Base-by-base conservation (phyloP, 257 asterid species). In the Dorcoceras hygrometricum region DNA sequence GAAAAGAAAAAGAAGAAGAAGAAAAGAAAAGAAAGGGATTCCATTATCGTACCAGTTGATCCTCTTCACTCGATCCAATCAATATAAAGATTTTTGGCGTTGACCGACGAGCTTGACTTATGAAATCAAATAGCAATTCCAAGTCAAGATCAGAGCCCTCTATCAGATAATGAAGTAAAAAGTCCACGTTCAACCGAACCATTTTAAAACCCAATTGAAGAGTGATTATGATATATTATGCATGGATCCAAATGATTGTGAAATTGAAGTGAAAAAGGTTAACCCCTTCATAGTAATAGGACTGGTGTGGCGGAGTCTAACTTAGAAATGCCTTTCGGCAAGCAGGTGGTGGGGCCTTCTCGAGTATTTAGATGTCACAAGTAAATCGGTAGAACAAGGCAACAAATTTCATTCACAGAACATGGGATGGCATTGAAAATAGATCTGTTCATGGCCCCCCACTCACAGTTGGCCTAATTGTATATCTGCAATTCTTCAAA, bases 361-460 rank as follows among this genome's bases (percentile, higher is more conserved):
- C 36, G 23, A 27, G 67, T 62, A 51, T 69, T 54, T 66, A 62
- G 67, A 76, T 80, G 77, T 77, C 69, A 31, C 58, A 60, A n/a
- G n/a, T n/a, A n/a, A 34, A 59, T 9, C 57, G 46, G 46, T 39
- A 39, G n/a, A 3, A 43, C 8, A 16, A 14, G 75, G 79, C 80
- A 79, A 74, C 79, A 78, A 80, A 77, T 81, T 81, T 76, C 83
- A 69, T 66, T 81, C 95, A 85, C 89, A 87, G 95, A 87, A 87
- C 91, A 83, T 87, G 95, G 82, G 82, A 70, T 74, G 81, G 75
- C 79, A 76, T 76, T 79, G 66, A 62, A 78, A 59, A 48, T 12
- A 57, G 73, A 63, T 66, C 77, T 53, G 71, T 63, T 23, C 66
- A 63, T 59, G 86, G 80, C 77, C 84, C 86, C 86, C 79, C 70